Evolutionary conservation across 371 early-diverging fungal genomes (phyloP).

Genomic region (Apophysomyces sp.): DNA sequence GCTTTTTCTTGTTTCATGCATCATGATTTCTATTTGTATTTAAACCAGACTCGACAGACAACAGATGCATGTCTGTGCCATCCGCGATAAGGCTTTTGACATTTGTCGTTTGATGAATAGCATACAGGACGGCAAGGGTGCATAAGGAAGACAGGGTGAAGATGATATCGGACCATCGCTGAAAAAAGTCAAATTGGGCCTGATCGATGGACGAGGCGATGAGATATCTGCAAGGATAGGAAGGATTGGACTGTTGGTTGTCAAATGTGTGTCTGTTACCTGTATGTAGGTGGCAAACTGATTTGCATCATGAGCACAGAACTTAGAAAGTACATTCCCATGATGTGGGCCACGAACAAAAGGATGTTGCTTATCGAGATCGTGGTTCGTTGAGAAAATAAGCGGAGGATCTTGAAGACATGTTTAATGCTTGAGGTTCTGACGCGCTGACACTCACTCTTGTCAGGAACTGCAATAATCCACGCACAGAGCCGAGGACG

Average conservation of each 20-base stretch:
- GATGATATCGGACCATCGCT: slow-evolving; percentile 92
- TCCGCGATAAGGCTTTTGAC: slow-evolving; percentile 33
- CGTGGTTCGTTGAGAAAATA: slow-evolving; percentile 53
- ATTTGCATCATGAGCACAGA: slow-evolving; percentile 90
- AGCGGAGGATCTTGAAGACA: slow-evolving; percentile 53
- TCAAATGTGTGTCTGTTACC: slow-evolving; percentile 30
- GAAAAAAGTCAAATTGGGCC: slow-evolving; percentile 86
- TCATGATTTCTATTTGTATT: background rate
- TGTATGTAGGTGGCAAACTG: slow-evolving; percentile 81
- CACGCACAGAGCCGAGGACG: slow-evolving; percentile 84
- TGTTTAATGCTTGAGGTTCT: too few relatives aligned
- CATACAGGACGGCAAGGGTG: slow-evolving; percentile 64
- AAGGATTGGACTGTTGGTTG: background rate
- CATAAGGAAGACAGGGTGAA: slow-evolving; percentile 78
- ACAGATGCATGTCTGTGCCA: slow-evolving; percentile 38
- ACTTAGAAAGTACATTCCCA: slow-evolving; percentile 92
- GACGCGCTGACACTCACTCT: slow-evolving; percentile 54
- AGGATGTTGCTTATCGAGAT: slow-evolving; percentile 71
- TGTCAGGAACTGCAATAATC: slow-evolving; percentile 77
- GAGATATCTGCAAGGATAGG: slow-evolving; percentile 51
- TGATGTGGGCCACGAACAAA: slow-evolving; percentile 80
- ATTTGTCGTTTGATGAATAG: slow-evolving; percentile 67
- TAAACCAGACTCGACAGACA: slow-evolving; percentile 20
- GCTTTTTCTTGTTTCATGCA: background rate
- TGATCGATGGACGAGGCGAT: slow-evolving; percentile 76